These are phyloP conservation scores for Neurospora discreta DNA, from an alignment of 495 filamentous ascomycete genomes.

Conservation along the genomic window DNA sequence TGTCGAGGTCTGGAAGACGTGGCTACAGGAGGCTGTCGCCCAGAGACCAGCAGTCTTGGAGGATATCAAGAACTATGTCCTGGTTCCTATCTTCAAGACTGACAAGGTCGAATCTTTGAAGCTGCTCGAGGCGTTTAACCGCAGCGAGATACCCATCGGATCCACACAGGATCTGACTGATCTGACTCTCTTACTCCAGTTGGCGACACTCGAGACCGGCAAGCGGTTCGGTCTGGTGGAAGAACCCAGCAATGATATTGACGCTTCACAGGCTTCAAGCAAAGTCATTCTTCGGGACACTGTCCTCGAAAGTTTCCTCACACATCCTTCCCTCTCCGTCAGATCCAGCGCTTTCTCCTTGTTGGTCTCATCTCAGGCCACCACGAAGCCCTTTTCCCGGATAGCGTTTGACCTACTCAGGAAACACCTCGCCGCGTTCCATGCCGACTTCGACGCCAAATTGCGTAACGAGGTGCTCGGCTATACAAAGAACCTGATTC, in stretches of 20 bases:
- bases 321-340: constrained; percentile 48
- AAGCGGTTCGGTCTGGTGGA: constrained; percentile 69
- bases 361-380: constrained; percentile 55
- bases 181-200: constrained; percentile 44
- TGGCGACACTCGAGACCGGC: constrained; percentile 61
- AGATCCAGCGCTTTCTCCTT: constrained; percentile 67
- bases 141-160: constrained; percentile 25
- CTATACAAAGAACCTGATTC: constrained; percentile 53
- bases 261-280: constrained; percentile 4
- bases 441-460: constrained; percentile 75
- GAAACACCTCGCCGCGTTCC: constrained; percentile 51
- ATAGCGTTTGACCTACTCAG: constrained; percentile 48
- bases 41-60: constrained; percentile 46
- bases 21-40: constrained; percentile 35
- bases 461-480: constrained; percentile 65
- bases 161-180: constrained; percentile 37
- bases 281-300: constrained; percentile 29
- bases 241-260: constrained; percentile 47
- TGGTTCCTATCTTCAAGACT: constrained; percentile 56
- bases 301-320: constrained; percentile 44
- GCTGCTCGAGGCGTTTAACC: constrained; percentile 43
- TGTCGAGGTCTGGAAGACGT: constrained; percentile 35
- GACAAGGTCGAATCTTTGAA: constrained; percentile 40
- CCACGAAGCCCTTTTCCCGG: constrained; percentile 55
- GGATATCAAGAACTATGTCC: constrained; percentile 59